These are phyloP conservation scores for Suhomyces maxii DNA, from an alignment of 1,139 yeast species.

Conservation along the genomic window DNA sequence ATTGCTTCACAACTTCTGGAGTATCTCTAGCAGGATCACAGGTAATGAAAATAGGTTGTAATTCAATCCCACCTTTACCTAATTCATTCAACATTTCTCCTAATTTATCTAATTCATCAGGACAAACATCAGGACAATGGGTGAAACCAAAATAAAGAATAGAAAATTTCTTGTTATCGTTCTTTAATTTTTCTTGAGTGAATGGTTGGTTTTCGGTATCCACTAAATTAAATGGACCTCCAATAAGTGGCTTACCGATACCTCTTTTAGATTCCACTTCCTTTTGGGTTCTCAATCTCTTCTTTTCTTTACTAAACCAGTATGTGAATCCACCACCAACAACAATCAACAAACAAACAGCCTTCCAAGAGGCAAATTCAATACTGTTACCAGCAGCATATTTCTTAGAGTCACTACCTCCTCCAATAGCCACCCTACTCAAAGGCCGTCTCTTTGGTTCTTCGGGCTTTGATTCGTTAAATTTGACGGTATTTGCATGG, in stretches of 20 bases:
- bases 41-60: constrained; percentile 88
- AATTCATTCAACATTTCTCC: constrained; percentile 72
- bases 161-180: constrained; percentile 60
- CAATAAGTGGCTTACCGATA: constrained; percentile 88
- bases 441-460: constrained; percentile 38
- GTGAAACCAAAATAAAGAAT: constrained; percentile 92
- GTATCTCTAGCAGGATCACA: constrained; percentile 96
- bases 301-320: constrained; percentile 71
- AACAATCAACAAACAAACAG: constrained; percentile 61
- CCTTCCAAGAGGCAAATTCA: constrained; percentile 88
- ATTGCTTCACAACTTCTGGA: constrained; percentile 77
- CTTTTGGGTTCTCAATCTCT: constrained; percentile 67
- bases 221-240: constrained; percentile 77
- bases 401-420: constrained; percentile 27
- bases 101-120: constrained; percentile 92
- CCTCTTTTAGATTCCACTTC: constrained; percentile 86
- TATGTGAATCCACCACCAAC: constrained; percentile 72
- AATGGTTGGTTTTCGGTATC: constrained; percentile 73
- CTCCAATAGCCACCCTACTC: constrained; percentile 52
- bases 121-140: constrained; percentile 97
- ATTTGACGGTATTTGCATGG: neutral
- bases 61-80: constrained; percentile 51
- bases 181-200: constrained; percentile 73
- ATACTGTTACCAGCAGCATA: constrained; percentile 41
- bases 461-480: constrained; percentile 7